A percentile compares a stretch with the other conserved stretches of the same genome.
Evolutionary conservation across 495 filamentous ascomycete genomes (phyloP).

Genomic region (Entonaema liquescens): DNA sequence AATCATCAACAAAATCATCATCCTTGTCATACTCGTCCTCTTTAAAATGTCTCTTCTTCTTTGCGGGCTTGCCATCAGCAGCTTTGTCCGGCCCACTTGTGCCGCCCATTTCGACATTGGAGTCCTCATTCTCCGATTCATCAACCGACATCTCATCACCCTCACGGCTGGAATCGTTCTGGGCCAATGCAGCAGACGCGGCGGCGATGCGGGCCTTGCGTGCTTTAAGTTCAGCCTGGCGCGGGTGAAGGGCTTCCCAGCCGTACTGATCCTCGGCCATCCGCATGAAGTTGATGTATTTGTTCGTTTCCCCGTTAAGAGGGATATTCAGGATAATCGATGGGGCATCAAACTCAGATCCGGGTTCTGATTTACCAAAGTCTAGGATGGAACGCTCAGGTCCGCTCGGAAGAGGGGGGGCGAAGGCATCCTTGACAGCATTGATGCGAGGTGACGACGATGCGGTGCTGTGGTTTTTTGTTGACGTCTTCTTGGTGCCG

Average conservation of each 20-base stretch:
- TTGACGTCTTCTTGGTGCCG: conserved; percentile 46
- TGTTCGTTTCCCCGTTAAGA: conserved; percentile 79
- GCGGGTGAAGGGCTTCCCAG: conserved; percentile 90
- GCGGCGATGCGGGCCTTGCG: conserved; percentile 84
- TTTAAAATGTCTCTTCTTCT: conserved; percentile 82
- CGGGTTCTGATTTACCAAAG: conserved; percentile 57
- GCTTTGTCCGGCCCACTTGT: conserved; percentile 65
- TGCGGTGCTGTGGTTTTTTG: conserved; percentile 52
- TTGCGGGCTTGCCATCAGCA: conserved; percentile 68
- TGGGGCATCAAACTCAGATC: conserved; percentile 66
- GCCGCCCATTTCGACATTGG: conserved; percentile 80
- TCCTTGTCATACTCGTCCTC: conserved; percentile 96
- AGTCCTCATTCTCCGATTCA: conserved; percentile 70
- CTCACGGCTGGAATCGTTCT: conserved; percentile 74
- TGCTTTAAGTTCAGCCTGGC: conserved; percentile 82
- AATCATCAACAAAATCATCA: conserved; percentile 97
- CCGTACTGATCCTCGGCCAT: conserved; percentile 93
- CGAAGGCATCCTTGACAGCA: conserved; percentile 51
- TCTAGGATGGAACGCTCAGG: conserved; percentile 60
- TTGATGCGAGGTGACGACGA: conserved; percentile 54
- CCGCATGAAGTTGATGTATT: conserved; percentile 94
- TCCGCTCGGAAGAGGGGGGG: conserved; percentile 48
- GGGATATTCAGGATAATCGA: conserved; percentile 87
- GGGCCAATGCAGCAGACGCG: conserved; percentile 81
- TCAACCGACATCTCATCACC: conserved; percentile 79